Evolutionary conservation across 352 stramenopile species (phyloP), one percentile per base, ranked within the genome.

Genomic region (Pilasporangium apinafurcum): DNA sequence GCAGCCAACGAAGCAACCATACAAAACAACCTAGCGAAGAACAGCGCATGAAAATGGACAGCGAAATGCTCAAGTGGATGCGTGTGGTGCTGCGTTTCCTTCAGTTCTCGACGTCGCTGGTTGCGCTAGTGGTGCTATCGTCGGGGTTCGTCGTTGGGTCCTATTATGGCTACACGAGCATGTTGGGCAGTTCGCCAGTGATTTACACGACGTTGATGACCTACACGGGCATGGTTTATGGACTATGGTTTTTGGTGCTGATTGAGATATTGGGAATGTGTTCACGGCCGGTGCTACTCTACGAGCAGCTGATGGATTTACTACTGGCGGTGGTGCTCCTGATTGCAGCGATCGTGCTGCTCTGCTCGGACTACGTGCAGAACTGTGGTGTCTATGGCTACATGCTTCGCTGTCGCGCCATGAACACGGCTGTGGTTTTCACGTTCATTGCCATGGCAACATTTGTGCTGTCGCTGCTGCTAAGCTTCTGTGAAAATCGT

Each of bases 141-240:
- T 49, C 64, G 9, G 61, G 57, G 22, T 89, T 89, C 48, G 72
- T 84, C 18, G 56, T 60, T 20, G 56, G 67, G 6, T 75, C 69
- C 26, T 85, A 80, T 56, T 83, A 83, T 55, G 69, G 72, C 8
- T 86, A 82, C 57, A 70, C 67, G 27, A 84, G 62, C 40, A 88
- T 88, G 72, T 45, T 86, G 35, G 68, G 70, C 25, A 86, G 70
- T 44, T 62, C 66, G 51, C 52, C 68, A 5, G 63, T 68, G 24
- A 82, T 64, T 14, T 89, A 71, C 47, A 62, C 64, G 45, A 71
- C 62, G 10, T 41, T 89, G 8, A 60, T 78, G 36, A 77, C 74
- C 8, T 90, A 85, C 54, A 84, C 71, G 20, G 62, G 59, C 6
- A 78, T 90, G 57, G 45, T 90, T 1, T 70, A 83, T 44, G 74